These are phyloP conservation scores for Stenogyne calaminthoides DNA, from an alignment of 305 asterid genomes.

Conservation along the genomic window DNA sequence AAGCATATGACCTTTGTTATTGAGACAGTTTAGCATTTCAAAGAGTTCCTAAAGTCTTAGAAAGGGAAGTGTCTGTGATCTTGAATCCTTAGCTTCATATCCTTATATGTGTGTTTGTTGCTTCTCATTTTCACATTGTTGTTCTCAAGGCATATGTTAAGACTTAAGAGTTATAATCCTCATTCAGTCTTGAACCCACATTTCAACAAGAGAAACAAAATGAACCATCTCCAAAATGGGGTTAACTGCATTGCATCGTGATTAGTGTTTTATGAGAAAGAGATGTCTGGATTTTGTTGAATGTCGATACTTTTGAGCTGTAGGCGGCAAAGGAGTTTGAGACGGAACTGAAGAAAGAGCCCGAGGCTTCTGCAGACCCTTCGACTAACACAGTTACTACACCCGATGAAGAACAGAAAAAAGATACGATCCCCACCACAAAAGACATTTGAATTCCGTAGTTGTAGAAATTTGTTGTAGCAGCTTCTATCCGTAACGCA, in stretches of 20 bases:
- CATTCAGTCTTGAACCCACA: no score
- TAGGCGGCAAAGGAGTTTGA: slow-evolving; percentile 95
- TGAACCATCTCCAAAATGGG: no score
- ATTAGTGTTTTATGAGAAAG: neutral
- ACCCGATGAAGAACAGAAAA: slow-evolving; percentile 38
- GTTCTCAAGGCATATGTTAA: no score
- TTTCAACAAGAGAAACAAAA: no score
- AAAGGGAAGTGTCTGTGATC: no score
- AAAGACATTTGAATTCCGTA: slow-evolving; percentile 37
- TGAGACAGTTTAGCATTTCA: neutral
- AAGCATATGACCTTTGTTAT: neutral
- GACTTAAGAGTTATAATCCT: no score
- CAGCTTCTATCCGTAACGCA: slow-evolving; percentile 9
- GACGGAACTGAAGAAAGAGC: slow-evolving; percentile 75
- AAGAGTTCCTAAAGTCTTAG: neutral
- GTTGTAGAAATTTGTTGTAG: slow-evolving; percentile 24
- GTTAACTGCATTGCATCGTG: neutral
- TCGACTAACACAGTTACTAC: slow-evolving; percentile 29
- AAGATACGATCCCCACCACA: slow-evolving; percentile 32
- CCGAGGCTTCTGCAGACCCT: slow-evolving; percentile 39
- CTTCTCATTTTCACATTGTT: no score
- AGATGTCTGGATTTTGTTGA: neutral
- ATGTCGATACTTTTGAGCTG: slow-evolving; percentile 15
- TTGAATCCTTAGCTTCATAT: no score
- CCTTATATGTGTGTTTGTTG: no score